Percentiles rank a stretch among this genome's conserved stretches.
Conservation (phyloP, 495 filamentous ascomycete species). For the Chaetomium cochliodes region DNA sequence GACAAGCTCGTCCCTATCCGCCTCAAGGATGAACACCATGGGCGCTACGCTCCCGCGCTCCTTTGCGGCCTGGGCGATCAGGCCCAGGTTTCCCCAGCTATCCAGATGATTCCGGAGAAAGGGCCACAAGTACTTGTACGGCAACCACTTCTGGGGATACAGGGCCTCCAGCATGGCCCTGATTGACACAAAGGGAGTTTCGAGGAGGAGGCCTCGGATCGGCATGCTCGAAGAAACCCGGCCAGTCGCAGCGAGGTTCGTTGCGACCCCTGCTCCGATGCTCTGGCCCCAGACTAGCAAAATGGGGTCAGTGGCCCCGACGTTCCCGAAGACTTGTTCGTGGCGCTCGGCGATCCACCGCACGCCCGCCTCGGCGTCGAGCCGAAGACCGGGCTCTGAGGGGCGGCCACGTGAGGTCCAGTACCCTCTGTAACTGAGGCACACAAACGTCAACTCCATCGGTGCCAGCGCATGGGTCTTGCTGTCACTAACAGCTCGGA, state of each 20-base stretch:
- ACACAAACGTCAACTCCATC: slow-evolving; percentile 56
- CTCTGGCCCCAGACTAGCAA: slow-evolving; percentile 80
- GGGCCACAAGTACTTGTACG: slow-evolving; percentile 58
- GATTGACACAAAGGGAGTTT: slow-evolving; percentile 74
- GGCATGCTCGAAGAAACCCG: slow-evolving; percentile 26
- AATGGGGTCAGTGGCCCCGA: slow-evolving; percentile 32
- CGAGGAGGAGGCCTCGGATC: slow-evolving; percentile 58
- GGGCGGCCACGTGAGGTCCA: slow-evolving; percentile 73
- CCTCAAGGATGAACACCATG: slow-evolving; percentile 58
- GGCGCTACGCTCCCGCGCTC: slow-evolving; percentile 26
- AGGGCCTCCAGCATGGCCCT: slow-evolving; percentile 69
- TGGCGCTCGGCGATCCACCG: slow-evolving; percentile 51
- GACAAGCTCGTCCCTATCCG: slow-evolving; percentile 67
- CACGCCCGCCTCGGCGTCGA: slow-evolving; percentile 62
- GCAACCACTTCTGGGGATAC: slow-evolving; percentile 81
- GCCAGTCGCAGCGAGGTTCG: slow-evolving; percentile 44
- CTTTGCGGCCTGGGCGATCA: slow-evolving; percentile 34
- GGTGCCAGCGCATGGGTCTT: slow-evolving; percentile 24
- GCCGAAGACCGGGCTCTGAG: slow-evolving; percentile 63
- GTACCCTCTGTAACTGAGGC: slow-evolving; percentile 72
- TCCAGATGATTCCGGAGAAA: slow-evolving; percentile 50
- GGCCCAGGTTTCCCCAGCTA: slow-evolving; percentile 44
- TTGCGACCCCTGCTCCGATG: slow-evolving; percentile 64
- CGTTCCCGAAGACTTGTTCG: slow-evolving; percentile 25
- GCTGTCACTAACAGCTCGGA: slow-evolving; percentile 43